Percentiles rank a stretch among this genome's conserved stretches.
Evolutionary conservation across 2,329 filamentous ascomycete genomes (phyloP).

Genomic region (Colletotrichum tanaceti): DNA sequence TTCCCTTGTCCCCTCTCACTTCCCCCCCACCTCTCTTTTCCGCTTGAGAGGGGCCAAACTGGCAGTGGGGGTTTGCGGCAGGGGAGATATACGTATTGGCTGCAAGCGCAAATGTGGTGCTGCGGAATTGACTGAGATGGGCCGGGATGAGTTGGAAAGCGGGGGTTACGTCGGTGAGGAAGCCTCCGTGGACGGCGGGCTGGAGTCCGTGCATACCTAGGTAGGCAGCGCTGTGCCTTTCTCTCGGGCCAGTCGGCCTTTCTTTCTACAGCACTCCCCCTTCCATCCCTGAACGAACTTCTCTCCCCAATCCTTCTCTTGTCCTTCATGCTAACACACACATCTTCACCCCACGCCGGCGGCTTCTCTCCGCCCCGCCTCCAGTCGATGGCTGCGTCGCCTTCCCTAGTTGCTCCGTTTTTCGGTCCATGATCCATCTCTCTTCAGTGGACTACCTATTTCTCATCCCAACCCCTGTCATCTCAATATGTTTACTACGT

Average conservation of each 20-base stretch:
- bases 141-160: conserved; percentile 21
- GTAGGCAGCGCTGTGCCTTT: conserved; percentile 11
- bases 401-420: conserved; percentile 31
- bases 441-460: conserved; percentile 34
- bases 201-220: conserved; percentile 35
- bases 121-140: conserved; percentile 32
- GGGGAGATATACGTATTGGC: conserved; percentile 26
- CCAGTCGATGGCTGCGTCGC: conserved; percentile 21
- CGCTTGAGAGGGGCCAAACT: conserved; percentile 26
- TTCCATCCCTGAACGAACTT: no score
- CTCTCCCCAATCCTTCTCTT: no score
- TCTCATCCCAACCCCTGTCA: conserved; percentile 1
- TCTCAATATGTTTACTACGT: not conserved
- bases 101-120: conserved; percentile 16
- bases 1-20: not conserved
- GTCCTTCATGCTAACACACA: not conserved
- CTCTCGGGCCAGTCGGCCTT: conserved; percentile 33
- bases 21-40: conserved; percentile 6
- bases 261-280: not conserved
- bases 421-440: conserved; percentile 30
- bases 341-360: conserved; percentile 2
- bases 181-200: conserved; percentile 36
- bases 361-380: conserved; percentile 37
- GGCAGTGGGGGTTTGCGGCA: conserved; percentile 35
- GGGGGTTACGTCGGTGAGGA: conserved; percentile 21